These are phyloP conservation scores for Hypoxylon sp. DNA, from an alignment of 2,329 filamentous ascomycete genomes.

Conservation along the genomic window DNA sequence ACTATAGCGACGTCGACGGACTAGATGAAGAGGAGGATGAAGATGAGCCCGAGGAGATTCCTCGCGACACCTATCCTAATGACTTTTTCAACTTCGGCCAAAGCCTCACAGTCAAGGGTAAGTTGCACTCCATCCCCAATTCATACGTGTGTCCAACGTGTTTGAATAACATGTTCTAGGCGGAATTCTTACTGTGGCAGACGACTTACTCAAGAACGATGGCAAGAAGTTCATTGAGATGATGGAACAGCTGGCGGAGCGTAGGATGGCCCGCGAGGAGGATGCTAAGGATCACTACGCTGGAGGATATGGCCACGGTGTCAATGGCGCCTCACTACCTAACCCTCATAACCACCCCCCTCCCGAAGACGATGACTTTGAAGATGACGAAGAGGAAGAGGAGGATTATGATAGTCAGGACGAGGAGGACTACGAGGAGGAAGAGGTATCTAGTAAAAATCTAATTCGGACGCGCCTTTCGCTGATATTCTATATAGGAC, in stretches of 20 bases:
- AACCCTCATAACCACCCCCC: conserved; percentile 79
- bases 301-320: conserved; percentile 68
- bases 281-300: conserved; percentile 80
- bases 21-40: conserved; percentile 65
- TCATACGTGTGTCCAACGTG: conserved; percentile 44
- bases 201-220: conserved; percentile 98
- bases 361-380: conserved; percentile 81
- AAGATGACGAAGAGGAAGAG: conserved; percentile 74
- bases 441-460: conserved; percentile 71
- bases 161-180: conserved; percentile 70
- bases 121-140: conserved; percentile 48
- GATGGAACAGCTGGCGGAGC: conserved; percentile 99
- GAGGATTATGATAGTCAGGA: conserved; percentile 75
- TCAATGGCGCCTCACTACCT: conserved; percentile 72
- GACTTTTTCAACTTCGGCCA: conserved; percentile 99
- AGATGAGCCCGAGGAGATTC: conserved; percentile 66
- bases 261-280: conserved; percentile 96
- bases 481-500: conserved; percentile 73
- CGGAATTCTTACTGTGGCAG: conserved; percentile 97
- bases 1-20: conserved; percentile 65
- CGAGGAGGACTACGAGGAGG: conserved; percentile 80
- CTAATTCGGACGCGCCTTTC: conserved; percentile 21
- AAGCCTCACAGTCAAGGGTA: conserved; percentile 92
- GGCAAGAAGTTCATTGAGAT: conserved; percentile 99
- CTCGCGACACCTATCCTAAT: conserved; percentile 76